phyloP scores from a whole-genome alignment of 768 basidiomycete species.

The Saitozyma podzolica region DNA sequence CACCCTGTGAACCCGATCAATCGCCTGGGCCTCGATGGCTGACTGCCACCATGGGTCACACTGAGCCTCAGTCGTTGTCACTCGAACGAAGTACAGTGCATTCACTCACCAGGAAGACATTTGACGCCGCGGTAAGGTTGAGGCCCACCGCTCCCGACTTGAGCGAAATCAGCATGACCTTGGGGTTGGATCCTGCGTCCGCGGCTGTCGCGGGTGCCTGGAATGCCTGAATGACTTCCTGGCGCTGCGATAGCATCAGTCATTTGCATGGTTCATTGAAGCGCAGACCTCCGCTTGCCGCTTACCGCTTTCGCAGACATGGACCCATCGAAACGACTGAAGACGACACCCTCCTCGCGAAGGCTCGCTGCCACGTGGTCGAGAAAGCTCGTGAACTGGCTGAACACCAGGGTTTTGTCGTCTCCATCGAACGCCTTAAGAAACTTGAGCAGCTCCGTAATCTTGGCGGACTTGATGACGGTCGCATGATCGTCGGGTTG shows the following conservation, averaged over 20 bases:
- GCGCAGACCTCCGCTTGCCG: not conserved
- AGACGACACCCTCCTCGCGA: slow-evolving; percentile 68
- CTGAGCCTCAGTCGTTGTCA: slow-evolving; percentile 15
- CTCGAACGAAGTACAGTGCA: not conserved
- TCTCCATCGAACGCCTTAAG: slow-evolving; percentile 66
- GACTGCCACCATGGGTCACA: slow-evolving; percentile 50
- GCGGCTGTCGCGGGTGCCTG: slow-evolving; percentile 30
- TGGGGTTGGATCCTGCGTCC: slow-evolving; percentile 58
- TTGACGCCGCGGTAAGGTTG: slow-evolving; percentile 85
- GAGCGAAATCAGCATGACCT: slow-evolving; percentile 81
- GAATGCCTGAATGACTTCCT: slow-evolving; percentile 73
- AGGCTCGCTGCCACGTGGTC: slow-evolving; percentile 75
- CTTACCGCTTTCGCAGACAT: slow-evolving; percentile 68
- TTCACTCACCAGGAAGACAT: slow-evolving; percentile 57
- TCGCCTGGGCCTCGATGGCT: slow-evolving; percentile 41
- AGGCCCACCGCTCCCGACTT: slow-evolving; percentile 83
- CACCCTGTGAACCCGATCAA: too few species aligned
- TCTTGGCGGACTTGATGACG: slow-evolving; percentile 66
- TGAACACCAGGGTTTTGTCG: slow-evolving; percentile 84
- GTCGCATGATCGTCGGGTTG: slow-evolving; percentile 12
- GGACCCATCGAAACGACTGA: slow-evolving; percentile 78
- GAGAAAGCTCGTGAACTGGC: slow-evolving; percentile 82
- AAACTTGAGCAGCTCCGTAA: slow-evolving; percentile 74
- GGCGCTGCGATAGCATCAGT: slow-evolving; percentile 56
- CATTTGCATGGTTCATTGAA: too few species aligned